Evolutionary conservation across 495 filamentous ascomycete species (phyloP), one percentile per base, ranked within the genome.

Genomic region (Penicillium cataractarum): DNA sequence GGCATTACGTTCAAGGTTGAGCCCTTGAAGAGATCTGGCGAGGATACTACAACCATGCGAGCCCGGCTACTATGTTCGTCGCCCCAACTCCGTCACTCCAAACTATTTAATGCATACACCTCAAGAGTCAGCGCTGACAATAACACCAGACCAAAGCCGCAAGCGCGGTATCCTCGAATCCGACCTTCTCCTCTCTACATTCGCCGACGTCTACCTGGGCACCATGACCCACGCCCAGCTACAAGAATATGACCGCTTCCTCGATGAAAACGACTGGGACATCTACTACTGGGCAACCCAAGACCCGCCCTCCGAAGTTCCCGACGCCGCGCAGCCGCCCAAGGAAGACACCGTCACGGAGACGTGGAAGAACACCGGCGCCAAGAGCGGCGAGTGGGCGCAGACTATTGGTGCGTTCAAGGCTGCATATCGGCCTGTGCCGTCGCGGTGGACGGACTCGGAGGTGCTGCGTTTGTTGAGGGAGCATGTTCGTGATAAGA

Each of bases 261-360:
- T 99, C 50, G 95, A 99, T 79, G 95, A 99, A 76, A 98, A 98
- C 73, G 95, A 99, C 76, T 99, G 95, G 95, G 95, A 99, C 74
- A 98, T 99, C 61, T 99, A 99, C 82, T 99, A 99, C 84, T 99
- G 95, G 95, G 92, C 92, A 0, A 99, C 96, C n/a, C 96, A 99
- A 74, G 87, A 90, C 64, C 84, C 90, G 6, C 80, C 85, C 1
- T 66, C 80, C 1, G 83, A 86, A 15, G 71, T 64, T 63, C 32
- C 52, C 60, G 37, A 50, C 13, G 29, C 35, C 7, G 61, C 73
- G 9, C 21, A 54, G 19, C 44, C 72, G 15, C 66, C 70, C 49
- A 70, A 75, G 32, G 72, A 81, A 60, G 80, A 80, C 55, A 79
- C 78, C 5, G 68, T 77, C 44, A 83, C 82, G n/a, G 82, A 85